These are phyloP conservation scores for Tylopilus vinaceipallidus DNA, from an alignment of 768 basidiomycete genomes.

Conservation along the genomic window DNA sequence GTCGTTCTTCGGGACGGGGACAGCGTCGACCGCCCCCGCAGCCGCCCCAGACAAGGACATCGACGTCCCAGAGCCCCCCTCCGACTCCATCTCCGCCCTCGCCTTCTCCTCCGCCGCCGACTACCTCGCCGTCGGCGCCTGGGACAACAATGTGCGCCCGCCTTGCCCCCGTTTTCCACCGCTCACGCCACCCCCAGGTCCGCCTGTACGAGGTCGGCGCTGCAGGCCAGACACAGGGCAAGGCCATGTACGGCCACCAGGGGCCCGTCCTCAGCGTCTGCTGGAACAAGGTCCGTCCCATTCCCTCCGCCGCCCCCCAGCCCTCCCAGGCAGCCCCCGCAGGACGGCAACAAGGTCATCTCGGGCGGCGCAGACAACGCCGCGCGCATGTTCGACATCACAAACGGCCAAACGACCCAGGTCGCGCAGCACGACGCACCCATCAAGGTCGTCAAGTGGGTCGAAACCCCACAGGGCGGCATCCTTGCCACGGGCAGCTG, in stretches of 20 bases:
- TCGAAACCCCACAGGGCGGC: constrained; percentile 70
- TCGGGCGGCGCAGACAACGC: constrained; percentile 96
- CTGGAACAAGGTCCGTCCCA: constrained; percentile 75
- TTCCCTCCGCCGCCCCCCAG: constrained; percentile 1
- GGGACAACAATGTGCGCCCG: constrained; percentile 80
- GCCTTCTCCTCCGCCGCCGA: constrained; percentile 84
- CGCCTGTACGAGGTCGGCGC: constrained; percentile 88
- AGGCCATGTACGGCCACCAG: constrained; percentile 89
- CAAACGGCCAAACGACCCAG: constrained; percentile 76
- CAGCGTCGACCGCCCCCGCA: constrained; percentile 38
- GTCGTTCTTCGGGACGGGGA: constrained; percentile 41
- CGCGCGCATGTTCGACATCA: constrained; percentile 88
- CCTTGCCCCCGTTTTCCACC: not conserved
- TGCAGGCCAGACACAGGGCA: constrained; percentile 78
- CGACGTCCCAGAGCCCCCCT: constrained; percentile 76
- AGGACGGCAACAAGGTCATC: constrained; percentile 90
- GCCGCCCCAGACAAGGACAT: constrained; percentile 69
- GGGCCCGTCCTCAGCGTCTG: constrained; percentile 85
- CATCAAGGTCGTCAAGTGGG: constrained; percentile 78
- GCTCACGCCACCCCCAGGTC: constrained; percentile 50
- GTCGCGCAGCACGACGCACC: constrained; percentile 91
- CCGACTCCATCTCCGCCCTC: constrained; percentile 84
- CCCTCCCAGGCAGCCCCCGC: not conserved
- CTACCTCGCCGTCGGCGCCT: constrained; percentile 88
- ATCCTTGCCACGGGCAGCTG: constrained; percentile 93